Evolutionary conservation across 768 basidiomycete genomes (phyloP), one percentile per base, ranked within the genome.

Genomic region (Leucocoprinus sp.): DNA sequence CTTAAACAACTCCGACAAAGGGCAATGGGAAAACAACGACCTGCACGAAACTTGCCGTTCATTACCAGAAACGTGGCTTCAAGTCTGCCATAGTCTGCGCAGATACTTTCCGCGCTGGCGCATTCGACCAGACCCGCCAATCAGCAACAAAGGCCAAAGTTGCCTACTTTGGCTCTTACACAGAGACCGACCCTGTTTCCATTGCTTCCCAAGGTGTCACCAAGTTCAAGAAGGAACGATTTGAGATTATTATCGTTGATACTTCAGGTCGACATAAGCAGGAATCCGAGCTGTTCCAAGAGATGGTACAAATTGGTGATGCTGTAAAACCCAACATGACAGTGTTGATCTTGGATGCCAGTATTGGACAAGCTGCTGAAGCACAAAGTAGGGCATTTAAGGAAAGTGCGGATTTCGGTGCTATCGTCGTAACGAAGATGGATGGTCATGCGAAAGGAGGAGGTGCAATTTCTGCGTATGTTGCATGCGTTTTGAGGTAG

Each of bases 351-450:
- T 72, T 99, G 40, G 96, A 99, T 63, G 96, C 96, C 3, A 97
- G 95, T 56, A 99, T 99, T 57, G 91, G 95, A 58, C 96, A 99
- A 73, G 93, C 96, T 7, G 96, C 96, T 11, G 96, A 99, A 60
- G 86, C 89, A 4, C 96, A 99, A 59, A 87, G 86, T 61, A 78
- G 80, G 33, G 96, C 96, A 1, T 99, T 99, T 75, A 99, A 99
- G 65, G 95, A 98, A 51, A 91, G 86, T 50, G 89, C 93, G 17
- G 81, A 96, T 60, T 99, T 99, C 60, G 96, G 95, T 47, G 96
- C 95, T 2, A 99, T 99, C 53, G 96, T 99, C 49, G 96, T 99
- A 12, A 99, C 96, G 8, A 99, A 99, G 67, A 91, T 99, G 82
- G 96, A 99, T 55, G 96, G 96, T 3, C 96, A 99, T 57, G 96